These are phyloP conservation scores for Paraphoma sp. DNA, from an alignment of 2,329 filamentous ascomycete species.

Conservation along the genomic window DNA sequence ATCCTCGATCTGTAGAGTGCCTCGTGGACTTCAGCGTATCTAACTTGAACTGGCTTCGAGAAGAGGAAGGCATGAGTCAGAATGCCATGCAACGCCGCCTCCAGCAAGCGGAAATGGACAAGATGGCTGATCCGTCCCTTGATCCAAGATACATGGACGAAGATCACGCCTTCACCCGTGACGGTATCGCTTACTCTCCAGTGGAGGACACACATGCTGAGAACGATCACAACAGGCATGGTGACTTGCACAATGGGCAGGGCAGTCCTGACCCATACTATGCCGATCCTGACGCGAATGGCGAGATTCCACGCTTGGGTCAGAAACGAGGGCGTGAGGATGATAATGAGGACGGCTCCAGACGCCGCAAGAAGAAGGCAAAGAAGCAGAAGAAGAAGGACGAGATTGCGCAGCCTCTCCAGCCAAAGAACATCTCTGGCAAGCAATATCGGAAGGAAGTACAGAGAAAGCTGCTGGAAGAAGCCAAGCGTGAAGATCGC, in stretches of 20 bases:
- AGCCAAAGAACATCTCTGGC: conserved; percentile 52
- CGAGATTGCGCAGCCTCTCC: conserved; percentile 41
- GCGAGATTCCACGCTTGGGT: conserved; percentile 38
- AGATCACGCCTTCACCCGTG: conserved; percentile 42
- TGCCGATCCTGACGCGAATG: conserved; percentile 29
- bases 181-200: conserved; percentile 53
- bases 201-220: conserved; percentile 30
- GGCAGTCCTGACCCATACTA: conserved; percentile 23
- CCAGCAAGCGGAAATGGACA: conserved; percentile 61
- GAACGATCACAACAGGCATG: conserved; percentile 34
- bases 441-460: conserved; percentile 57
- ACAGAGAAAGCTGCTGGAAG: conserved; percentile 51
- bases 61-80: conserved; percentile 52
- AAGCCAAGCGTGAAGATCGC: conserved; percentile 52
- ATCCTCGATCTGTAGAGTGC: conserved; percentile 87
- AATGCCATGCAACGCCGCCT: conserved; percentile 57
- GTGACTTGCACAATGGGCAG: conserved; percentile 23
- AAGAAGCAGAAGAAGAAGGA: conserved; percentile 45
- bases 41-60: conserved; percentile 82
- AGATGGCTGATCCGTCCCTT: conserved; percentile 54
- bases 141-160: conserved; percentile 55
- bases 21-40: conserved; percentile 90
- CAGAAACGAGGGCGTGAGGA: conserved; percentile 40
- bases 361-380: conserved; percentile 28
- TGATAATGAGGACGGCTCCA: conserved; percentile 32